Evolutionary conservation across 208 protist genomes (phyloP), one percentile per base, ranked within the genome.

Genomic region (Crithidia sp.): DNA sequence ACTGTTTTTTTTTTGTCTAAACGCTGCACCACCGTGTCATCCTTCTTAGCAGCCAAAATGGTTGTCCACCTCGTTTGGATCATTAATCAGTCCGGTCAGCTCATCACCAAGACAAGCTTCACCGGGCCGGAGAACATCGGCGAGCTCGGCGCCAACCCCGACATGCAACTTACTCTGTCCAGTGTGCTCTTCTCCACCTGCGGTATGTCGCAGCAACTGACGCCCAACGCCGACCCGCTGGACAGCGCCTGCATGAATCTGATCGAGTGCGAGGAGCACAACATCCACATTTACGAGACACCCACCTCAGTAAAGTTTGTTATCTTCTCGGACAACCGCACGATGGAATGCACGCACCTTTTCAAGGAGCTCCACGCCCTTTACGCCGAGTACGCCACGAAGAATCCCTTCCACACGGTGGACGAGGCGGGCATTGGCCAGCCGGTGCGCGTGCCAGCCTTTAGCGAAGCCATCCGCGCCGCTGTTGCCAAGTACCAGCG

Each of bases 221-320:
- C 89, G 45, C 91, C 91, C 1, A 93, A 93, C 74, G 84, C 81
- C 2, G 90, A 90, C 66, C 87, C 91, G 40, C 66, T 92, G n/a
- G 89, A 96, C 54, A 90, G 88, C 74, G 86, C 80, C 10, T 87
- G 87, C 56, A 96, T 96, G 89, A 84, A 70, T 43, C 67, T 96
- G n/a, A 75, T 96, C 52, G 91, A 96, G 66, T 91, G 82, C 55
- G 80, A 86, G 7, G 89, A 94, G 75, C 91, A 96, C 81, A 90
- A 94, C 80, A 87, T 96, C 67, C 91, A 96, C 76, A 81, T 96
- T 49, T 94, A 91, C 67, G 91, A 94, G 54, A 94, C 91, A 2
- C 85, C 91, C 14, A 92, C 91, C 14, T 55, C 80, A 9, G 83
- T 94, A 12, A 94, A 94, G 62, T 86, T 96, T 63, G 88, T 94